These are phyloP conservation scores for Boechera divaricarpa DNA, from an alignment of 345 rosid species.

Conservation along the genomic window DNA sequence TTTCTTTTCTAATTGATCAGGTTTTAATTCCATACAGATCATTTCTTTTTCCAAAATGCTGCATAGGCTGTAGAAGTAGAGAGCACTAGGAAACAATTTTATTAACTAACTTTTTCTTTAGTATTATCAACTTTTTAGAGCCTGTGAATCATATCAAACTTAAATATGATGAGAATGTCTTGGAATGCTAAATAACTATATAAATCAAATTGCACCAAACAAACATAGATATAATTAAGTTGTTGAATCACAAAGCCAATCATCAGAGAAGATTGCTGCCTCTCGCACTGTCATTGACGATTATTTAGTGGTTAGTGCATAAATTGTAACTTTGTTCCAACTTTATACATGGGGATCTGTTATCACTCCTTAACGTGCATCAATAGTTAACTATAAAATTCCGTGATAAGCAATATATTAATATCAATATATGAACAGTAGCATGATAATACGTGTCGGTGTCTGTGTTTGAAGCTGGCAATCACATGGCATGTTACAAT, in stretches of 20 bases:
- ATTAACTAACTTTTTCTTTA: not conserved
- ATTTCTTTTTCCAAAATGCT: too few relatives aligned
- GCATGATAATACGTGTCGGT: conserved; percentile 40
- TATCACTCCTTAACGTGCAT: conserved; percentile 25
- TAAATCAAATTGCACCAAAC: conserved; percentile 12
- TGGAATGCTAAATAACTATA: conserved; percentile 10
- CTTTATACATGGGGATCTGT: conserved; percentile 25
- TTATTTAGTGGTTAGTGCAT: conserved; percentile 33
- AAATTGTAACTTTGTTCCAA: conserved; percentile 35
- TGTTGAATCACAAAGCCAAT: conserved; percentile 30
- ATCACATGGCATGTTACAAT: conserved; percentile 66
- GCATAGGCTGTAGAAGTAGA: not conserved
- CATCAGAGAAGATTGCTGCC: conserved; percentile 30
- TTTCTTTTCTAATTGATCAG: not conserved
- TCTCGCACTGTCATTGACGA: conserved; percentile 37
- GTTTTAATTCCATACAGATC: not conserved
- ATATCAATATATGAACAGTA: not conserved
- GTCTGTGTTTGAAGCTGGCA: conserved; percentile 53
- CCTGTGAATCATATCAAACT: conserved; percentile 2
- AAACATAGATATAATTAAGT: not conserved
- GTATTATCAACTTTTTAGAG: not conserved
- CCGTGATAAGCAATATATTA: not conserved
- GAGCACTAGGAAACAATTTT: not conserved
- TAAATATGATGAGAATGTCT: conserved; percentile 35
- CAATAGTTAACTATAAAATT: conserved; percentile 29